A percentile compares a stretch with the other conserved stretches of the same genome.
Conservation (phyloP, 176 grass and related monocot species). For the bread wheat (Triticum aestivum) region DNA sequence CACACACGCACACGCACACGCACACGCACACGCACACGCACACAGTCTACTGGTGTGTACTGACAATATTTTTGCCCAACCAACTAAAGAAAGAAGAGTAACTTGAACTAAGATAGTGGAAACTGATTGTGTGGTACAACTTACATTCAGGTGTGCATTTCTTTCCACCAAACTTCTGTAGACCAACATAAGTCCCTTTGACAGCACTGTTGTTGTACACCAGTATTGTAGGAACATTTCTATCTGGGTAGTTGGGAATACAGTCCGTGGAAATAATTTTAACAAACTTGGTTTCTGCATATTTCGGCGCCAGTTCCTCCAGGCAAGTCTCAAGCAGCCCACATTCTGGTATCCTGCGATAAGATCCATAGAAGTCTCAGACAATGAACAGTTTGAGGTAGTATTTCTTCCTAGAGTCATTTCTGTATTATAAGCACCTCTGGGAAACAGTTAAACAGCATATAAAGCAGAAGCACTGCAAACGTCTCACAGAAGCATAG, state of each 20-base stretch:
- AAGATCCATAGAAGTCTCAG: slow-evolving; percentile 15
- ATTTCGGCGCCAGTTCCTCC: slow-evolving; percentile 79
- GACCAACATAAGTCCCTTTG: slow-evolving; percentile 82
- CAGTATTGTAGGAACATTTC: slow-evolving; percentile 88
- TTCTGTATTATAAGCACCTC: background rate
- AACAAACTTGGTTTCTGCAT: slow-evolving; percentile 90
- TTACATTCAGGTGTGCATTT: slow-evolving; percentile 98
- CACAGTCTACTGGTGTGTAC: too few species aligned
- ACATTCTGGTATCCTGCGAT: slow-evolving; percentile 82
- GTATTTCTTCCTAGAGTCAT: background rate
- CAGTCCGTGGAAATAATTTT: slow-evolving; percentile 96
- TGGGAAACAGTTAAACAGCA: slow-evolving; percentile 9
- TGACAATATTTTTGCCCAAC: too few species aligned
- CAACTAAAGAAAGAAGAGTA: too few species aligned
- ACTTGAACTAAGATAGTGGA: background rate
- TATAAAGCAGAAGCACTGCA: slow-evolving; percentile 4
- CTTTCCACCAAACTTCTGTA: slow-evolving; percentile 74
- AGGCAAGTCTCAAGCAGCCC: slow-evolving; percentile 77
- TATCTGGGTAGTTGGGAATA: slow-evolving; percentile 92
- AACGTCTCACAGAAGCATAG: background rate
- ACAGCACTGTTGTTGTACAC: slow-evolving; percentile 97
- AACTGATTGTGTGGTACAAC: slow-evolving; percentile 23
- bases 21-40: too few species aligned
- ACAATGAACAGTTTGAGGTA: background rate
- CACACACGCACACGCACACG: too few species aligned